Percentiles rank a stretch among this genome's conserved stretches.
These are phyloP conservation scores for Beta macrorhiza DNA, from an alignment of 179 eudicot genomes.

Conservation along the genomic window DNA sequence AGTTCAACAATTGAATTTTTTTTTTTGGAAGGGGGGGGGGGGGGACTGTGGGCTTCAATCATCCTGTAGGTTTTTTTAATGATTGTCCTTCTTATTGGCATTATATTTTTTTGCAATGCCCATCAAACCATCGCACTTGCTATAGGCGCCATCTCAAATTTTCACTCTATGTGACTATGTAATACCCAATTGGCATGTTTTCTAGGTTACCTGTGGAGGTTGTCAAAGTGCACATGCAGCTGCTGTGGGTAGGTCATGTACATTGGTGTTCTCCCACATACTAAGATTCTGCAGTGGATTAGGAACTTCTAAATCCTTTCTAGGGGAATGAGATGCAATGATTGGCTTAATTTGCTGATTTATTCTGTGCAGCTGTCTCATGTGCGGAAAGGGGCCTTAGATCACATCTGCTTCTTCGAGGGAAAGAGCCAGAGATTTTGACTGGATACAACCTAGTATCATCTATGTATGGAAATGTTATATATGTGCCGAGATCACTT, in stretches of 20 bases:
- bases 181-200: slow-evolving; percentile 34
- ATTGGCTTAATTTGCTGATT: slow-evolving; percentile 13
- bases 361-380: slow-evolving; percentile 66
- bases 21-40: neutral
- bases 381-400: slow-evolving; percentile 86
- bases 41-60: slow-evolving; percentile 2
- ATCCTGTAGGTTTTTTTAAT: neutral
- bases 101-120: neutral
- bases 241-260: slow-evolving; percentile 72
- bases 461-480: slow-evolving; percentile 64
- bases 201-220: slow-evolving; percentile 99
- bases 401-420: slow-evolving; percentile 88
- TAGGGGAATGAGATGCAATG: neutral
- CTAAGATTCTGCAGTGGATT: neutral
- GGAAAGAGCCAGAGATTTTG: slow-evolving; percentile 78
- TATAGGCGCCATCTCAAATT: neutral
- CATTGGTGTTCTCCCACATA: neutral
- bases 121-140: neutral
- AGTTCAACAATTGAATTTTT: neutral
- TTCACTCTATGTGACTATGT: slow-evolving; percentile 23
- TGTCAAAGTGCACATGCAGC: slow-evolving; percentile 99
- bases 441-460: slow-evolving; percentile 86
- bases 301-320: neutral
- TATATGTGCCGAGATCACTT: slow-evolving; percentile 69
- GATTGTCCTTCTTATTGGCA: neutral